phyloP scores from a whole-genome alignment of 2,329 filamentous ascomycete species.

The Botrytis paeoniae region DNA sequence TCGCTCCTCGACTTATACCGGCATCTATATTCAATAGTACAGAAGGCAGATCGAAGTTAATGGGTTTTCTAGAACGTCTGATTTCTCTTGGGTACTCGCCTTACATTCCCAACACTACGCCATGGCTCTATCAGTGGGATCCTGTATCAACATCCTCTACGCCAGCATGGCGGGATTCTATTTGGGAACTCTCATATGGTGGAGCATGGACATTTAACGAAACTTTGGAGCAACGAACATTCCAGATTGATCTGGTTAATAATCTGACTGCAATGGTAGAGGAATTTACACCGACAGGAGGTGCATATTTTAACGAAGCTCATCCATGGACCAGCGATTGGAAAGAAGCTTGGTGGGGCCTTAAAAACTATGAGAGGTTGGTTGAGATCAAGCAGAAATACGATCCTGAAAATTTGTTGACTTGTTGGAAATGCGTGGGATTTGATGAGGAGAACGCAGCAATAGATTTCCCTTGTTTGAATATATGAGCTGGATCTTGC shows the following conservation, averaged over 20 bases:
- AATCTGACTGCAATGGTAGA: slow-evolving; percentile 11
- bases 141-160: slow-evolving; percentile 25
- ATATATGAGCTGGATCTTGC: background rate
- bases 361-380: slow-evolving; percentile 24
- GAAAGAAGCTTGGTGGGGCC: slow-evolving; percentile 24
- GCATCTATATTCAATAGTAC: slow-evolving; percentile 19
- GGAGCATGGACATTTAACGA: slow-evolving; percentile 19
- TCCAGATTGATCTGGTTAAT: background rate
- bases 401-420: slow-evolving; percentile 27
- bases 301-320: slow-evolving; percentile 27
- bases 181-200: slow-evolving; percentile 23
- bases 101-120: slow-evolving; percentile 24
- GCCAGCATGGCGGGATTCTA: slow-evolving; percentile 22
- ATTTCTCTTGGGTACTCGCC: slow-evolving; percentile 18
- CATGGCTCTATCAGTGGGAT: slow-evolving; percentile 22
- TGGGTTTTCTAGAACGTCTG: slow-evolving; percentile 20
- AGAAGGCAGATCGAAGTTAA: slow-evolving; percentile 16
- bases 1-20: slow-evolving; percentile 20
- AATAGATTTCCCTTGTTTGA: slow-evolving; percentile 21
- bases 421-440: slow-evolving; percentile 28
- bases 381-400: slow-evolving; percentile 28
- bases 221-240: slow-evolving; percentile 12
- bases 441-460: slow-evolving; percentile 21
- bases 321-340: slow-evolving; percentile 25
- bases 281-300: slow-evolving; percentile 21